Percentiles rank a stretch among this genome's conserved stretches.
Conservation (phyloP, 2,329 filamentous ascomycete genomes). For the Boeremia exigua region DNA sequence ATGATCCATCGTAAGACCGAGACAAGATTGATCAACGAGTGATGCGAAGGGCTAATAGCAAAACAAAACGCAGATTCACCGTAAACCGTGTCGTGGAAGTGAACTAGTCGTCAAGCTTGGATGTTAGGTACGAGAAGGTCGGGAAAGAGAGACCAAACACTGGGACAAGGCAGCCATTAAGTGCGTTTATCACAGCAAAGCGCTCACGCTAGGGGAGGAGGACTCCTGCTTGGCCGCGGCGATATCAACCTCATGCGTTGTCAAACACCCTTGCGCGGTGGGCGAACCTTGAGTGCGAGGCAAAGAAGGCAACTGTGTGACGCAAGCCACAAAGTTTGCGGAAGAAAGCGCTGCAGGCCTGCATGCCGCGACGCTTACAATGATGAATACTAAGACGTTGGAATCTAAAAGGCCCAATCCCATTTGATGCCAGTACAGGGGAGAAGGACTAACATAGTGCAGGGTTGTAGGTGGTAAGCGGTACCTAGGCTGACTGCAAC, state of each 20-base stretch:
- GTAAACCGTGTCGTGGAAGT: neutral
- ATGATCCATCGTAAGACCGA: neutral
- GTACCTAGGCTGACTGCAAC: neutral
- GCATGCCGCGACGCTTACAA: neutral
- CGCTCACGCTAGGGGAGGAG: neutral
- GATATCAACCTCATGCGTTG: conserved; percentile 12
- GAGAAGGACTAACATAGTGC: neutral
- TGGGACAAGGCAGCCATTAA: conserved; percentile 14
- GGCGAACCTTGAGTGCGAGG: conserved; percentile 16
- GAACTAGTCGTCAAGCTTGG: neutral
- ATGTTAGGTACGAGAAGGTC: neutral
- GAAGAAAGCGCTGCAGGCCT: neutral
- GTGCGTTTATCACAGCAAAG: neutral
- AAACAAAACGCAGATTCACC: neutral
- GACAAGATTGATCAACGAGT: neutral
- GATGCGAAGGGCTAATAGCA: neutral
- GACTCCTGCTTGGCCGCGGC: conserved; percentile 18
- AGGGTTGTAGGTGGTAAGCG: neutral
- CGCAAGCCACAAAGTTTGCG: conserved; percentile 4
- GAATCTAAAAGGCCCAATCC: neutral
- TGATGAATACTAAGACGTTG: neutral
- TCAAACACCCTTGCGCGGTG: conserved; percentile 9
- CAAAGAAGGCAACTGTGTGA: conserved; percentile 32
- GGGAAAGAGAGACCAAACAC: neutral
- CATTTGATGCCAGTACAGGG: neutral